Base-by-base conservation (phyloP, 257 asterid genomes). In the Solanum ossicruentum region DNA sequence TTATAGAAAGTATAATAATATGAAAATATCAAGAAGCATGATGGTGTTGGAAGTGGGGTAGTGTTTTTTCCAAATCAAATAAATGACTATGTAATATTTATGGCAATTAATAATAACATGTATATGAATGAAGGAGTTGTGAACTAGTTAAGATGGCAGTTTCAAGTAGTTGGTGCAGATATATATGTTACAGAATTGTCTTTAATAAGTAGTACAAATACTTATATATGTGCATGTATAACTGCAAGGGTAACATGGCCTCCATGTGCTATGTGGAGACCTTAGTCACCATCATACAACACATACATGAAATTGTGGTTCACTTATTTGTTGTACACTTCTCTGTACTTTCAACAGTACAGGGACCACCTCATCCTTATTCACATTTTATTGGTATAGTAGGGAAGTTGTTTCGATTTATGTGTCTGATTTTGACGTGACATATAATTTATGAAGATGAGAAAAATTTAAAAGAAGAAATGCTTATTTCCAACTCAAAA, bases 201-300 rank as follows among this genome's bases (percentile, higher is more conserved):
- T 51, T 83, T 60, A 61, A 11, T 63, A 36, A 36, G 41, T 36
- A 4, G 41, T 36, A 36, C 41, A 36, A 36, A 36, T 36, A 36
- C 36, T 32, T 32, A 32, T 32, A 32, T 32, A 32, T 32, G 36
- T 32, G 36, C 2, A 28, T 28, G 0, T 52, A 52, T n/a, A n/a
- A n/a, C n/a, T n/a, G n/a, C 87, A 86, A 88, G 94, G 89, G 94
- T 92, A 92, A 95, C 97, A 92, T 95, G 98, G 98, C 89, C 84
- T 88, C 89, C 98, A 95, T 95, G 97, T 95, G 97, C 94, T 7
- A 55, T 86, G 81, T 83, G 88, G 91, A 89, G 58, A 47, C 92
- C 84, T 78, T 21, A 49, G 95, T 90, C 94, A 86, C 89, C 85
- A 83, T 92, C 95, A 65, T 21, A 60, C 83, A 6, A 15, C 4